Base-by-base conservation (phyloP, 2,329 filamentous ascomycete species). In the Monilinia aucupariae region DNA sequence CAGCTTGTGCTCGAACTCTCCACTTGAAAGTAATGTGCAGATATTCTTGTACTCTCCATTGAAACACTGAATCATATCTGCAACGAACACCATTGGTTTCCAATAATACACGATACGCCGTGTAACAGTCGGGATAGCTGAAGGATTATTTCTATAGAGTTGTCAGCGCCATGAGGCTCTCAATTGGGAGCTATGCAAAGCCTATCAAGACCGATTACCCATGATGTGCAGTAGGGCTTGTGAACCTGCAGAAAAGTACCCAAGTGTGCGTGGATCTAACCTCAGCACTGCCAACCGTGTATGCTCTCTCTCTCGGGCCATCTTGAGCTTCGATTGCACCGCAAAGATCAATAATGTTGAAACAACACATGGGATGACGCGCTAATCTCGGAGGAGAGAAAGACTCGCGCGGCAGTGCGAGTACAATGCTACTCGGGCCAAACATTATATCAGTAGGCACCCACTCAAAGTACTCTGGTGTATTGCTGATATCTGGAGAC, bases 101-200 rank as follows among this genome's bases (percentile, higher is more conserved):
- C 37, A 43, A 55, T 43, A 55, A 55, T 55, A 55, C 43, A 45
- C 15, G 10, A 50, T 17, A 43, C 30, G 4, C 7, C 2, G 17
- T 59, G 34, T 9, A 25, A 56, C 10, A 12, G 39, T 8, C 22
- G 32, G 17, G 47, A 32, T 22, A 15, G 17, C 41, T 30, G 56
- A 51, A 30, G 32, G 41, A 51, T 51, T 30, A 27, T 27, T 59
- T 47, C 56, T 59, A 51, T 51, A 59, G 45, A 45, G n/a, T 45
- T 59, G 22, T 41, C 37, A 20, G 56, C 15, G 30, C 5, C 5
- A n/a, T 41, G 25, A 59, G 56, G 47, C 22, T 59, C 47, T 22
- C 34, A 20, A 10, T 49, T 32, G 10, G 43, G 32, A 45, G 56
- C 56, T 59, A 32, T 51, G 56, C 25, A 59, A 34, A 50, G 32